Percentiles rank a stretch among this genome's conserved stretches.
Conservation (phyloP, 1,139 yeast species). For the Yamadazyma friedrichii region DNA sequence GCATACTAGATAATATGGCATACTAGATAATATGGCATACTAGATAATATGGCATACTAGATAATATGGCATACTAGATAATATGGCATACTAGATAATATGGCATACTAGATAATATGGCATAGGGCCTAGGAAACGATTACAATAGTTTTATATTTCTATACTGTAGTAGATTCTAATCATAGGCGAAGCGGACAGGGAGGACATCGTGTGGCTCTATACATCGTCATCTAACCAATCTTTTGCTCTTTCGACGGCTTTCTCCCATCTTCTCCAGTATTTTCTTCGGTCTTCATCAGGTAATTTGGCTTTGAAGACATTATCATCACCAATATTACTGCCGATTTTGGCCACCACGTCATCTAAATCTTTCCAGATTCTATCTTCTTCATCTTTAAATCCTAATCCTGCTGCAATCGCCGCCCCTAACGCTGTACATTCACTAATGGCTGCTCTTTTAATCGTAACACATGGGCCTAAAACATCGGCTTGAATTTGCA, state of each 20-base stretch:
- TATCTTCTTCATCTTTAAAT: constrained; percentile 52
- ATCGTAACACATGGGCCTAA: constrained; percentile 85
- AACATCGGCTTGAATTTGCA: constrained; percentile 93
- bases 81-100: too few relatives aligned
- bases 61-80: too few relatives aligned
- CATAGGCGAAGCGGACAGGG: too few relatives aligned
- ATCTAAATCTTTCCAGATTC: constrained; percentile 73
- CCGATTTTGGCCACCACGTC: constrained; percentile 50
- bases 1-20: too few relatives aligned
- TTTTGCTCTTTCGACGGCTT: constrained; percentile 71
- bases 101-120: too few relatives aligned
- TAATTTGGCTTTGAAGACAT: constrained; percentile 56
- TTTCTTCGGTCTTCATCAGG: constrained; percentile 60
- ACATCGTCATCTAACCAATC: constrained; percentile 66
- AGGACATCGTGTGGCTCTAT: too few relatives aligned
- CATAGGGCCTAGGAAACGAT: too few relatives aligned
- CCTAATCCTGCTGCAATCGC: constrained; percentile 94
- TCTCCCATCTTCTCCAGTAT: constrained; percentile 77
- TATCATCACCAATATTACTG: constrained; percentile 31
- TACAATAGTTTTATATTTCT: too few relatives aligned
- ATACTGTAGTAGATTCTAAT: too few relatives aligned
- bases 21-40: too few relatives aligned
- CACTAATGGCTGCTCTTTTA: constrained; percentile 76
- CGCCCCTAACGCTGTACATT: constrained; percentile 95
- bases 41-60: too few relatives aligned